These are phyloP conservation scores for Petunia axillaris DNA, from an alignment of 257 asterid species.

Conservation along the genomic window DNA sequence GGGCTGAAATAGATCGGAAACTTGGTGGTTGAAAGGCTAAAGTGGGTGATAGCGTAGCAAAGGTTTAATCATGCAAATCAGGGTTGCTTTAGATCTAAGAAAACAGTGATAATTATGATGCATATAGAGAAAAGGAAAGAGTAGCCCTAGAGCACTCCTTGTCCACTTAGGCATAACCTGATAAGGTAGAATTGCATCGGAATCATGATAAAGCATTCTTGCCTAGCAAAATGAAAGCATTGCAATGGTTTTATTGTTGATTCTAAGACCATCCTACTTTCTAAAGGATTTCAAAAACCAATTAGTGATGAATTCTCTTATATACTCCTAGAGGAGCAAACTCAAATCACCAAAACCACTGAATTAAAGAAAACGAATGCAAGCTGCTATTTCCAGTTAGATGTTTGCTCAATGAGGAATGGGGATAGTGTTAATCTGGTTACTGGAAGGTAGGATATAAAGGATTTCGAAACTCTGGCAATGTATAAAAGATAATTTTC, in stretches of 20 bases:
- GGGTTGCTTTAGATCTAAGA: background rate
- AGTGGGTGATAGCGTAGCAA: background rate
- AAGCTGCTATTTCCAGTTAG: background rate
- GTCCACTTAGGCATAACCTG: background rate
- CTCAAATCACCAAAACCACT: background rate
- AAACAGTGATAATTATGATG: background rate
- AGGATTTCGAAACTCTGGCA: background rate
- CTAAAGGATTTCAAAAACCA: background rate
- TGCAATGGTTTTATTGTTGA: background rate
- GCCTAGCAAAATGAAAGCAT: conserved; percentile 1
- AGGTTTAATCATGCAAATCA: background rate
- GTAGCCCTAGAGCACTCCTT: conserved; percentile 1
- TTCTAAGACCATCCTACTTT: conserved; percentile 15
- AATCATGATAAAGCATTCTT: background rate
- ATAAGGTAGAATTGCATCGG: conserved; percentile 8
- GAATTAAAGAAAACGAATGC: background rate
- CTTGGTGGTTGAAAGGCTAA: background rate
- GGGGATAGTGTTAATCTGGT: background rate
- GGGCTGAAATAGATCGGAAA: background rate
- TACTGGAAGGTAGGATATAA: background rate
- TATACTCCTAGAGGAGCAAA: background rate
- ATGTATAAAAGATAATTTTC: background rate
- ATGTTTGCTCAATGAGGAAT: background rate
- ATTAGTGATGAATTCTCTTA: background rate
- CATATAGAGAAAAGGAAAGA: background rate